Evolutionary conservation across 2,329 filamentous ascomycete genomes (phyloP).

Genomic region (Fusarium verticillioides): DNA sequence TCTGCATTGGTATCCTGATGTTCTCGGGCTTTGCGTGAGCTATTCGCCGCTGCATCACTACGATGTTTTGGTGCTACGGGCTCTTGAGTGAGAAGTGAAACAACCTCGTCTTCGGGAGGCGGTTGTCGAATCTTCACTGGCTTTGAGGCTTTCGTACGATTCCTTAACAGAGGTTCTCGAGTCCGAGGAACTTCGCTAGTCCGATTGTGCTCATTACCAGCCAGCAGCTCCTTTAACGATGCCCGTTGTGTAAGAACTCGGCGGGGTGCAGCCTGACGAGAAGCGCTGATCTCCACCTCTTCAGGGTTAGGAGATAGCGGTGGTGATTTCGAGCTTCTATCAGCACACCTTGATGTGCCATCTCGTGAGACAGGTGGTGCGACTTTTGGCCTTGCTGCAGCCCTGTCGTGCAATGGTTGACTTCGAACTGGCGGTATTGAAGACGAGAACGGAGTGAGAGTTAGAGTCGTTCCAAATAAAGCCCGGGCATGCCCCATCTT

Average conservation of each 20-base stretch:
- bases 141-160: neutral
- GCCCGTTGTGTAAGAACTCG: conserved; percentile 24
- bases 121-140: neutral
- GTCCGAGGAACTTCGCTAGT: neutral
- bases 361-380: neutral
- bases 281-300: neutral
- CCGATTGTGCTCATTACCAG: conserved; percentile 23
- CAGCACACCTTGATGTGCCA: neutral
- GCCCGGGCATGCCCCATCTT: conserved; percentile 50
- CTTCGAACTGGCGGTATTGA: conserved; percentile 24
- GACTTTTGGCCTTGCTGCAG: conserved; percentile 16
- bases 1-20: neutral
- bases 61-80: neutral
- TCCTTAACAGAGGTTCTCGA: neutral
- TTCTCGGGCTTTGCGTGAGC: neutral
- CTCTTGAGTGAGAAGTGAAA: conserved; percentile 4
- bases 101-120: neutral
- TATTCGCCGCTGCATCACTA: neutral
- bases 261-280: conserved; percentile 12
- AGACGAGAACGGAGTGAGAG: conserved; percentile 42
- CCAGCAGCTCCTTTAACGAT: conserved; percentile 26
- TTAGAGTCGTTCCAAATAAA: conserved; percentile 51
- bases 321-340: conserved; percentile 37
- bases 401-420: conserved; percentile 36
- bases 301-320: neutral